phyloP scores from a whole-genome alignment of 108 stramenopile genomes.

The Skeletonema marinoi region DNA sequence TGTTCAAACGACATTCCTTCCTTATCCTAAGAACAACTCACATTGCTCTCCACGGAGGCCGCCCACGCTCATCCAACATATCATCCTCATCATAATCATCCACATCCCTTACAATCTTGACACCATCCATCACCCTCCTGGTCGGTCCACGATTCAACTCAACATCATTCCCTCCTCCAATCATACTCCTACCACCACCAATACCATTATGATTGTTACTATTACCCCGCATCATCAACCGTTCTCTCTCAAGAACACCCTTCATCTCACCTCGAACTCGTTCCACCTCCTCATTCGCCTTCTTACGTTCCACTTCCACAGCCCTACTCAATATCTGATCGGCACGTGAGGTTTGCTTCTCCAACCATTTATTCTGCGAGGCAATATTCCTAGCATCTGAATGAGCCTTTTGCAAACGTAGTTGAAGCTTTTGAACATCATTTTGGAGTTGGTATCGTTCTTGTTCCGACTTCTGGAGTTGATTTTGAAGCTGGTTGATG shows the following conservation, averaged over 20 bases:
- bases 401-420: constrained; percentile 28
- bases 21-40: neutral
- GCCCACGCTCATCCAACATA: neutral
- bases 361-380: constrained; percentile 29
- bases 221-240: constrained; percentile 31
- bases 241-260: constrained; percentile 23
- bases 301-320: constrained; percentile 21
- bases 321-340: constrained; percentile 17
- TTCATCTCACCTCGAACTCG: constrained; percentile 26
- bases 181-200: neutral
- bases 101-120: constrained; percentile 18
- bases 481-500: constrained; percentile 23
- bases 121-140: constrained; percentile 14
- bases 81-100: constrained; percentile 5
- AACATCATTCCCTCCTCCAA: constrained; percentile 17
- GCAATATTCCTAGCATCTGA: constrained; percentile 15
- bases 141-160: constrained; percentile 6
- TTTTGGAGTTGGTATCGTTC: constrained; percentile 24
- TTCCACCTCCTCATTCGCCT: constrained; percentile 28
- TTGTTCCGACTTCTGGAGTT: constrained; percentile 34
- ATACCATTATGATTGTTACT: neutral
- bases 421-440: constrained; percentile 23
- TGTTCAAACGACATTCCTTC: neutral
- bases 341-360: constrained; percentile 21
- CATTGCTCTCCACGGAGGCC: constrained; percentile 1